Conservation (phyloP, 108 stramenopile genomes). For the Skeletonema marinoi region DNA sequence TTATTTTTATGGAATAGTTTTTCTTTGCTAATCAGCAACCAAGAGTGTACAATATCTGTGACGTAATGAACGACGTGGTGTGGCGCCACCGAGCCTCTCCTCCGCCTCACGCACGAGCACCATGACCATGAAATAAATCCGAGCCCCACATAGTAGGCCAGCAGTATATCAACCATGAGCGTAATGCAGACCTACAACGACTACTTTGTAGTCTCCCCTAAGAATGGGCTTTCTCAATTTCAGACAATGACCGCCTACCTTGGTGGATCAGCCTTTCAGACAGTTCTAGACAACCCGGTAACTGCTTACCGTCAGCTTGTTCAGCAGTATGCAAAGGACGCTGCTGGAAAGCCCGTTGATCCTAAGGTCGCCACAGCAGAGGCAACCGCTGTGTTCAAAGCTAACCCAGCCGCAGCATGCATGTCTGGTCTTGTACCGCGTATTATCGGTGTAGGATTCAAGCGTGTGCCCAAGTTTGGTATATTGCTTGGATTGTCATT, state of each 20-base stretch:
- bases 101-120: neutral
- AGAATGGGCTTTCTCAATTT: slow-evolving; percentile 87
- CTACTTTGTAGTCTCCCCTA: slow-evolving; percentile 82
- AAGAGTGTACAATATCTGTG: no score
- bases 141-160: neutral
- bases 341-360: slow-evolving; percentile 83
- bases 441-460: slow-evolving; percentile 91
- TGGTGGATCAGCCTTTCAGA: slow-evolving; percentile 90
- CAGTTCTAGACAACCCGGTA: slow-evolving; percentile 90
- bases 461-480: slow-evolving; percentile 93
- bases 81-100: neutral
- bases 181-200: slow-evolving; percentile 56
- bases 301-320: slow-evolving; percentile 94
- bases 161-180: slow-evolving; percentile 27
- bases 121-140: neutral
- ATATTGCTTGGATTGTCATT: slow-evolving; percentile 87
- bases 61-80: no score
- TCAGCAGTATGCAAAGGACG: slow-evolving; percentile 92
- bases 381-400: slow-evolving; percentile 83
- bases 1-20: no score
- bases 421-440: slow-evolving; percentile 85
- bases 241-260: slow-evolving; percentile 92
- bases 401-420: slow-evolving; percentile 76
- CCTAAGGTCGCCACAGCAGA: slow-evolving; percentile 80
- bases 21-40: no score